These are phyloP conservation scores for Phytophthora sp. DNA, from an alignment of 352 stramenopile genomes.

Conservation along the genomic window DNA sequence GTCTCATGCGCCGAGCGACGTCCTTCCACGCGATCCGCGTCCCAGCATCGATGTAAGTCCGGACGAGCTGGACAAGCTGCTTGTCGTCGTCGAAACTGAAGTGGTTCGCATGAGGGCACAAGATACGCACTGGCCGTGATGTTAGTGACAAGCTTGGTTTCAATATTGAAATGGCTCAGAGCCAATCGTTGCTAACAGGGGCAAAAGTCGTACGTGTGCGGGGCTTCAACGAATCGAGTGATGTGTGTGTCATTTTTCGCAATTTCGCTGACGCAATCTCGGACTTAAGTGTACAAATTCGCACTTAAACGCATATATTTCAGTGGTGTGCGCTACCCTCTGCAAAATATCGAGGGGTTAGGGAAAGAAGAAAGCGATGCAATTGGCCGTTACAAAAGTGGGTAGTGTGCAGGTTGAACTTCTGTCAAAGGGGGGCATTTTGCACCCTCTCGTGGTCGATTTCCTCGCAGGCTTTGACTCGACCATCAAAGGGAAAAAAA, in stretches of 20 bases:
- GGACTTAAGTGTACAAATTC: not conserved
- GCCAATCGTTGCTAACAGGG: slow-evolving; percentile 1
- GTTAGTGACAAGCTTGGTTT: slow-evolving; percentile 1
- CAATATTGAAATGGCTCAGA: not conserved
- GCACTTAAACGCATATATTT: not conserved
- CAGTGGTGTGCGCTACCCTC: not conserved
- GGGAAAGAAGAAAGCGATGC: not conserved
- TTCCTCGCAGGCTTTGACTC: not conserved
- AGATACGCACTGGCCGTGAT: not conserved
- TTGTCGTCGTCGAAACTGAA: slow-evolving; percentile 21
- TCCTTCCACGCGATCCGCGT: not conserved
- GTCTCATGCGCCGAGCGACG: not conserved
- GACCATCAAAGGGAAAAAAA: not conserved
- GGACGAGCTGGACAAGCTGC: slow-evolving; percentile 6
- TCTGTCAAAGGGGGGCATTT: not conserved
- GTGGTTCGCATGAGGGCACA: not conserved
- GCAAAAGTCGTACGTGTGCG: not conserved
- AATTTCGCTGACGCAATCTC: slow-evolving; percentile 5
- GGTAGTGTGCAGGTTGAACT: no score
- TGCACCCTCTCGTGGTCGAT: not conserved
- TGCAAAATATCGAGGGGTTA: not conserved
- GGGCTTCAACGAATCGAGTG: not conserved
- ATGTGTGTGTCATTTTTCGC: not conserved
- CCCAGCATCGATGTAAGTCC: not conserved
- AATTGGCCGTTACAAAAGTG: not conserved